Base-by-base conservation (phyloP, 495 filamentous ascomycete species). In the Hyaloscypha bicolor region DNA sequence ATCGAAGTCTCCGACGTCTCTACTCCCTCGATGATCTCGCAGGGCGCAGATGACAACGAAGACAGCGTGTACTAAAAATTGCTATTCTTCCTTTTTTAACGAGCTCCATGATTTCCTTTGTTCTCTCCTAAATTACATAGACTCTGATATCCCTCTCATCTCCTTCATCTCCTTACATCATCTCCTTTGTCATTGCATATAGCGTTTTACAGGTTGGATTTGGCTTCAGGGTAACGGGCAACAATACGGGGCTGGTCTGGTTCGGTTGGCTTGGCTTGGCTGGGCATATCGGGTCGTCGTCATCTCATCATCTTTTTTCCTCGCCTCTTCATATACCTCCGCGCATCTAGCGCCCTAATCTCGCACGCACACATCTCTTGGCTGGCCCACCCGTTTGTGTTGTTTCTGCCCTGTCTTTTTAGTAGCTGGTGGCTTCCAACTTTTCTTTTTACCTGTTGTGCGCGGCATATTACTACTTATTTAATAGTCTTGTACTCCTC, bases 11-110 rank as follows among this genome's bases (percentile, higher is more conserved):
- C 84, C n/a, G 83, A 80, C 68, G 83, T 83, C 55, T 85, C 84
- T 55, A 87, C 84, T 45, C 84, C 84, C 55, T 87, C 84, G 59
- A 87, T 87, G 84, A 87, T 83, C 64, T 87, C 84, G 35, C 84
- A 87, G 66, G 84, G 83, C 63, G 83, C 80, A 51, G 84, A 87
- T 67, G 83, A 86, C 79, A 82, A 85, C 75, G 83, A 86, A 74
- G 84, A 86, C 73, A 86, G 83, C 79, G 81, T 86, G 79, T 87
- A 86, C 70, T 86, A 37, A 85, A 68, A 63, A 21, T 53, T 53
- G 19, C 39, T 31, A 55, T 25, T 21, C 31, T 61, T 56, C 9
- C 55, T 55, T 60, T 67, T 60, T 67, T 70, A 69, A 75, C 64
- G 71, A 73, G 70, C 22, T 63, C 59, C 68, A 70, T 66, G 68